These are phyloP conservation scores for Botrytis pseudocinerea DNA, from an alignment of 2,329 filamentous ascomycete species.

Conservation along the genomic window DNA sequence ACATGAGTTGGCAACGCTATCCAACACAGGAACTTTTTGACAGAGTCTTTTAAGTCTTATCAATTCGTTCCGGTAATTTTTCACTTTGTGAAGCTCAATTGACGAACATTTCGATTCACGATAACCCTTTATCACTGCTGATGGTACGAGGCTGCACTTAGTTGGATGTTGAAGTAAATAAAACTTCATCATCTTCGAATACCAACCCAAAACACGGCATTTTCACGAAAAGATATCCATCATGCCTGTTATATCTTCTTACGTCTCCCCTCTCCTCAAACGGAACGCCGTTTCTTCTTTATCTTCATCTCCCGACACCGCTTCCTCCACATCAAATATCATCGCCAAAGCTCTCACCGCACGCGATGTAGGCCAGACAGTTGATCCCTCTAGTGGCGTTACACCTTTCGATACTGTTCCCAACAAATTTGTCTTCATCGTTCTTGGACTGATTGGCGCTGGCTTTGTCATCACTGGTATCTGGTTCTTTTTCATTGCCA, in stretches of 20 bases:
- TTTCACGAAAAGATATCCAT: constrained; percentile 11
- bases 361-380: constrained; percentile 23
- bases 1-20: constrained; percentile 15
- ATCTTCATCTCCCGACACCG: constrained; percentile 14
- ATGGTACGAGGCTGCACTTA: constrained; percentile 16
- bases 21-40: constrained; percentile 9
- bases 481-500: constrained; percentile 99
- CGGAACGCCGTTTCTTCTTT: constrained; percentile 25
- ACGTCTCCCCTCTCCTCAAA: constrained; percentile 32
- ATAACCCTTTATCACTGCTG: constrained; percentile 3
- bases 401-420: constrained; percentile 52
- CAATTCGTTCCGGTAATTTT: neutral
- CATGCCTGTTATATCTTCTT: constrained; percentile 38
- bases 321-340: neutral
- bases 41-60: neutral
- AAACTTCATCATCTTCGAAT: constrained; percentile 10
- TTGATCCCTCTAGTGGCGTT: constrained; percentile 49
- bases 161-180: constrained; percentile 21
- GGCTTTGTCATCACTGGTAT: constrained; percentile 73
- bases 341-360: constrained; percentile 22
- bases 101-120: neutral
- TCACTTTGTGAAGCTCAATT: neutral
- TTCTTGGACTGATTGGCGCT: constrained; percentile 82
- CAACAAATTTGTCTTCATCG: constrained; percentile 73
- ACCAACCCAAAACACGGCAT: neutral